Evolutionary conservation across 1,139 yeast species (phyloP), one percentile per base, ranked within the genome.

Genomic region (Taiozyma sp.): DNA sequence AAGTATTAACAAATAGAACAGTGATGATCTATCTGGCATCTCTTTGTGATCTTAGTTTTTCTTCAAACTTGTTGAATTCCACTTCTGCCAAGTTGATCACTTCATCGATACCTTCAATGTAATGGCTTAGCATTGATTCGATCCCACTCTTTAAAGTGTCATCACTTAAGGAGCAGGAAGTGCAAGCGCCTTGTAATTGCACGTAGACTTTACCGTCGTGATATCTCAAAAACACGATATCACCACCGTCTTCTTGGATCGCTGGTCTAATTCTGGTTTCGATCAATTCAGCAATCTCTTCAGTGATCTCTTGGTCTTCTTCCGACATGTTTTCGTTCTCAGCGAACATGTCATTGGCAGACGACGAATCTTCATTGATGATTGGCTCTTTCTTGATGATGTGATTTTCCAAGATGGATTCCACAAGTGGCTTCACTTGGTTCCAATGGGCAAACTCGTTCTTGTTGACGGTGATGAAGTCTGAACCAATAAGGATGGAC

Each of bases 201-300:
- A 87, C 76, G 58, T 75, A 81, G 3, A 87, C 93, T 6, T 82
- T 83, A 4, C 95, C 95, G 10, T 79, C 72, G 44, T 75, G 76
- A 64, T 84, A 86, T 14, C 77, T 78, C 30, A 85, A 81, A 66
- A 84, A 87, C 58, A 85, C 87, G 52, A 87, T 84, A 65, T 87
- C 95, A 32, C 95, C 95, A 51, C 95, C 95, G 65, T 87, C 95
- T 56, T 87, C 95, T 67, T 84, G 87, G 54, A 87, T 85, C 0
- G 98, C 98, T 1, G 99, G 99, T 62, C 97, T 81, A 54, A 93
- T 91, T 64, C 98, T 80, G 5, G 99, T 93, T 62, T 89, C 93
- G 51, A 93, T 87, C 48, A 93, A 76, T 69, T 93, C 99, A 62
- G 91, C 90, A 63, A 93, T 90, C 86, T 93, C 87, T 34, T 88